Evolutionary conservation across 2,329 filamentous ascomycete genomes (phyloP).

Genomic region (Scorias spongiosa): DNA sequence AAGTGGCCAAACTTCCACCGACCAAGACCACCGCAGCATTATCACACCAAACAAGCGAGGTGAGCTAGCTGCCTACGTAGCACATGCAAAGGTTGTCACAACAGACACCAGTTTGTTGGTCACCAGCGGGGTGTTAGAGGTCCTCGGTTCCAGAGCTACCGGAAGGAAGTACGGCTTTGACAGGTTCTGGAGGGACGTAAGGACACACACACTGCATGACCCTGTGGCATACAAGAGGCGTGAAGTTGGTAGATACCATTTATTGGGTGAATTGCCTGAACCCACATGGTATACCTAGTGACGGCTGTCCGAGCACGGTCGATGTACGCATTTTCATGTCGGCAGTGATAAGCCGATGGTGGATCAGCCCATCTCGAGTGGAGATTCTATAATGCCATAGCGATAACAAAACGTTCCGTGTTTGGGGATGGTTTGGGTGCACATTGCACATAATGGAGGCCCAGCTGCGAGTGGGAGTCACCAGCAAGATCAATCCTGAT

Average conservation of each 20-base stretch:
- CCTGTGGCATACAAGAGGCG: constrained; percentile 52
- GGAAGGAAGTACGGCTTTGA: constrained; percentile 44
- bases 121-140: constrained; percentile 48
- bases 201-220: constrained; percentile 51
- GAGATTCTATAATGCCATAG: too few species aligned
- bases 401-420: too few species aligned
- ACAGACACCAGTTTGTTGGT: constrained; percentile 45
- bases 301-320: neutral
- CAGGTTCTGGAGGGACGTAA: constrained; percentile 51
- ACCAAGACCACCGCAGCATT: constrained; percentile 16
- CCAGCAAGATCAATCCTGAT: too few species aligned
- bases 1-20: constrained; percentile 9
- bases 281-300: constrained; percentile 46
- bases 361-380: too few species aligned
- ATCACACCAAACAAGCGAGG: constrained; percentile 41
- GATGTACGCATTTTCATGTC: too few species aligned
- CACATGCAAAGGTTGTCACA: constrained; percentile 46
- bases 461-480: too few species aligned
- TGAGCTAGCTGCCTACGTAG: constrained; percentile 47
- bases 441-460: too few species aligned
- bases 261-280: constrained; percentile 42
- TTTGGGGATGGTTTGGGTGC: too few species aligned
- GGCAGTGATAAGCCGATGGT: too few species aligned
- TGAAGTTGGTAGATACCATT: constrained; percentile 42
- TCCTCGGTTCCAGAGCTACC: constrained; percentile 45